phyloP scores from a whole-genome alignment of 73 alveolate species.

The Breviolum minutum region DNA sequence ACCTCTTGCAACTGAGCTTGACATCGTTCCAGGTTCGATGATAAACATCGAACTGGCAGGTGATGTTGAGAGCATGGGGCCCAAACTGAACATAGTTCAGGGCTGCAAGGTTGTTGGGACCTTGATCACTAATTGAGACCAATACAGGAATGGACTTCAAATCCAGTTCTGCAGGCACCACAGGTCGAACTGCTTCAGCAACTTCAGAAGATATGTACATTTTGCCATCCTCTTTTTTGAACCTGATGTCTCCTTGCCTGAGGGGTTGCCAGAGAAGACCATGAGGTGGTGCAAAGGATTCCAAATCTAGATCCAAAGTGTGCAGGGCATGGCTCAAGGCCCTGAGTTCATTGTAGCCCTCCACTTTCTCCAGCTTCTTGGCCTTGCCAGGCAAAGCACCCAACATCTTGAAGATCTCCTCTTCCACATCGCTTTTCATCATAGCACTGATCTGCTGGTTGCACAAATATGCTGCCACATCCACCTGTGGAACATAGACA shows the following conservation, averaged over 20 bases:
- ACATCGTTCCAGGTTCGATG: constrained; percentile 2
- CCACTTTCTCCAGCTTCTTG: not conserved
- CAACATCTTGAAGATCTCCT: not conserved
- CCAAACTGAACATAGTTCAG: not conserved
- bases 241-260: not conserved
- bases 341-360: not conserved
- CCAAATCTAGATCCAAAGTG: not conserved
- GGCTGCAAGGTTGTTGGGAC: not conserved
- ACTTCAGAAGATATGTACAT: not conserved
- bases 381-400: too few species aligned
- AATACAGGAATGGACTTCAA: not conserved
- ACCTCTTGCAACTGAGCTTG: not conserved
- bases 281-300: not conserved
- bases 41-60: not conserved
- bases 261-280: not conserved
- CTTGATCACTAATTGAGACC: not conserved
- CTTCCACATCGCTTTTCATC: not conserved
- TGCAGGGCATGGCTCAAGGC: not conserved
- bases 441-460: not conserved
- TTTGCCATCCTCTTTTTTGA: not conserved
- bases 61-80: not conserved
- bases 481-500: not conserved
- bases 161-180: not conserved
- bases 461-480: not conserved
- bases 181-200: not conserved